Base-by-base conservation (phyloP, 2,329 filamentous ascomycete species). In the Calonectria hongkongensis region DNA sequence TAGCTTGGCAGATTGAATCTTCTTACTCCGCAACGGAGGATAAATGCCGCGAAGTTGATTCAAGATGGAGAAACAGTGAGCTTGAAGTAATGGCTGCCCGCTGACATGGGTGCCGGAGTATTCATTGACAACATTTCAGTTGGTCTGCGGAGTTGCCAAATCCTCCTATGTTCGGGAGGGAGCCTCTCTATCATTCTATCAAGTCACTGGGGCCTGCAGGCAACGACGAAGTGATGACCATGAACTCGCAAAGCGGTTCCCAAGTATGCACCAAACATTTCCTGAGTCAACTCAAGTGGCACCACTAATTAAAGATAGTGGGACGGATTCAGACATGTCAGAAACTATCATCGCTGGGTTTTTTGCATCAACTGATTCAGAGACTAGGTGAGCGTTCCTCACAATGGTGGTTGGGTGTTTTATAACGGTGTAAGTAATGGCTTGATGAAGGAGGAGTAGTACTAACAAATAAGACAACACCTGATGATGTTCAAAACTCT, bases 91-190 rank as follows among this genome's bases (percentile, higher is more conserved):
- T 33, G 30, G 30, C 9, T 16, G 5, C 8, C 33, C 13, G 4
- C 7, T 7, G 2, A 18, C 33, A 4, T 28, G 13, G 15, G 27
- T 45, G 16, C 21, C 3, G 12, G 5, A 41, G 15, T 5, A 33
- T 9, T 33, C 30, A 33, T 9, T 15, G 43, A 18, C 58, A 13
- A 18, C 10, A 3, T 9, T 10, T 13, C 28, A 67, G 65, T 16
- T 67, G 65, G 65, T 60, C 65, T 10, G 65, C 65, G 4, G 50
- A 67, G n/a, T 18, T 67, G 16, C 65, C 65, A 7, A 27, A 60
- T 48, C 65, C 65, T 10, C 65, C 65, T n/a, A 67, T 67, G 65
- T 67, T 67, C 39, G 65, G 65, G 4, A 27, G 65, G 27, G 65
- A 67, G 18, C 39, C 48, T 12, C 60, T 67, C 50, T 33, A 48